Evolutionary conservation across 371 early-diverging fungal genomes (phyloP).

Genomic region (Mortierella sp.): DNA sequence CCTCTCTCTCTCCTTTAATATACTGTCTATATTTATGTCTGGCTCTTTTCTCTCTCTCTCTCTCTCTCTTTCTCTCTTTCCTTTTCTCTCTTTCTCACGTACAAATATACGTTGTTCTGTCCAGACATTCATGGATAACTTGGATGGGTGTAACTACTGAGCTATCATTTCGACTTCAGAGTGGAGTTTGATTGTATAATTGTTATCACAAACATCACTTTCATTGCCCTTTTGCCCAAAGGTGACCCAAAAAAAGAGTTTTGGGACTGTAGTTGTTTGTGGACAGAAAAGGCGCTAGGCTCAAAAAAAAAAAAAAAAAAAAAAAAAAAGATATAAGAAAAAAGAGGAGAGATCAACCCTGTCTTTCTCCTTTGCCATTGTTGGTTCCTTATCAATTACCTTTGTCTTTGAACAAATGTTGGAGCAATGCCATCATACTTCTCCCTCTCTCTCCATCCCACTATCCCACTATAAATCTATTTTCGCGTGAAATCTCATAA

Average conservation of each 20-base stretch:
- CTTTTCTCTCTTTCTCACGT: no score
- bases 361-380: neutral
- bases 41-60: no score
- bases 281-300: neutral
- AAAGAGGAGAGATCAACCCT: neutral
- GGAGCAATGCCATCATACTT: neutral
- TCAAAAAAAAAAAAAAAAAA: neutral
- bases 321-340: neutral
- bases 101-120: no score
- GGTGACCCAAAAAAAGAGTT: neutral
- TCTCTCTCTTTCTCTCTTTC: no score
- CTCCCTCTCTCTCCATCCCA: neutral
- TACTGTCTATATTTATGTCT: neutral
- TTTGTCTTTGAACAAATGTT: neutral
- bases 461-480: neutral
- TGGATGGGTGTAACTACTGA: no score
- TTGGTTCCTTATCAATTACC: neutral
- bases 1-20: neutral
- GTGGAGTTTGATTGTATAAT: neutral
- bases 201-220: neutral
- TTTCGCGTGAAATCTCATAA: neutral
- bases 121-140: no score
- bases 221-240: neutral
- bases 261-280: no score
- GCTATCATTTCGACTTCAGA: no score